phyloP scores from a whole-genome alignment of 2,329 filamentous ascomycete species.

The Leptographium wingfieldii region DNA sequence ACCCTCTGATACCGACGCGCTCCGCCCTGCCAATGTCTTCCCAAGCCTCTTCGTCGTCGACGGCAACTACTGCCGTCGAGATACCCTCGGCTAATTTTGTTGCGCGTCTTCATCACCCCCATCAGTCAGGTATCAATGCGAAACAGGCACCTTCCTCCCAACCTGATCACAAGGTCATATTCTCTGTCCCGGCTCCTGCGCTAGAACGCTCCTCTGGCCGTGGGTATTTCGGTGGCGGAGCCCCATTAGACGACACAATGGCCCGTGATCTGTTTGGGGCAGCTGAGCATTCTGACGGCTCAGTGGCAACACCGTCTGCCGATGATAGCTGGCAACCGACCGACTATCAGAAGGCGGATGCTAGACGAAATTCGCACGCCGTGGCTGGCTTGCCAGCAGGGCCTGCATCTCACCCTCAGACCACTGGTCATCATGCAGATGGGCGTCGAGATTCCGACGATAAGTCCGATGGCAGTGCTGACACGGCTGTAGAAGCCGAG shows the following conservation, averaged over 20 bases:
- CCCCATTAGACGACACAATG: neutral
- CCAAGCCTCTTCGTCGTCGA: conserved; percentile 2
- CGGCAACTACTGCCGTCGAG: conserved; percentile 3
- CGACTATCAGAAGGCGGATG: neutral
- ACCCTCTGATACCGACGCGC: neutral
- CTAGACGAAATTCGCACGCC: neutral
- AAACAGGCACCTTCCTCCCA: neutral
- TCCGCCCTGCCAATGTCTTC: neutral
- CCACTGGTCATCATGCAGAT: neutral
- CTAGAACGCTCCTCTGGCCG: neutral
- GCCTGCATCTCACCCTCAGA: neutral
- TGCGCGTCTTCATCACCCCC: conserved; percentile 8
- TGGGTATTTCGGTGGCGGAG: neutral
- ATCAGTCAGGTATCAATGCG: neutral
- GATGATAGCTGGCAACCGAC: neutral
- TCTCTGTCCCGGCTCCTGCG: conserved; percentile 6
- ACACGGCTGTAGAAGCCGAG: conserved; percentile 25
- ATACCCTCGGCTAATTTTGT: conserved; percentile 7
- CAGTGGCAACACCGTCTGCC: neutral
- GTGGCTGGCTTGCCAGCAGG: neutral
- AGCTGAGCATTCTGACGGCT: neutral
- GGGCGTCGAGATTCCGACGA: conserved; percentile 25
- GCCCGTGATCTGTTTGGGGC: conserved; percentile 2
- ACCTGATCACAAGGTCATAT: conserved; percentile 5
- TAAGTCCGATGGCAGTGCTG: conserved; percentile 19